A percentile compares a stretch with the other conserved stretches of the same genome.
These are phyloP conservation scores for Paecilomyces variotii DNA, from an alignment of 2,329 filamentous ascomycete species.

Conservation along the genomic window DNA sequence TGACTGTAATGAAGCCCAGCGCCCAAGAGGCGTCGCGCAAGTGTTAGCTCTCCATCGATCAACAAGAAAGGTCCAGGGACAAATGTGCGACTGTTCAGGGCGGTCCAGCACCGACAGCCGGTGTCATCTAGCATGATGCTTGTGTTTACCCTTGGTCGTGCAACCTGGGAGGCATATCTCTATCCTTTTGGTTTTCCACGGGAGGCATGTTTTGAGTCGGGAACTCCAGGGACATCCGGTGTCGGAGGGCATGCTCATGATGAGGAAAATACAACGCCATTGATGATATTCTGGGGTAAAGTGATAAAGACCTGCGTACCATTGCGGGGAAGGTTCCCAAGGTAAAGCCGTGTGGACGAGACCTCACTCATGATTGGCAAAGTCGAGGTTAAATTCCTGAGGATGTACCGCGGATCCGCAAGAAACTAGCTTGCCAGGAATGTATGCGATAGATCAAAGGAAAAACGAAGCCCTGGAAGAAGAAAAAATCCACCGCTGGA, in stretches of 20 bases:
- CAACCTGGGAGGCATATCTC: slow-evolving; percentile 1
- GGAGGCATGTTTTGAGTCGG: slow-evolving; percentile 4
- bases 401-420: not conserved
- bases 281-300: slow-evolving; percentile 16
- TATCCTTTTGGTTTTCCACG: slow-evolving; percentile 1
- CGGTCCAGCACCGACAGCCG: slow-evolving; percentile 7
- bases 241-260: not conserved
- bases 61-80: slow-evolving; percentile 16
- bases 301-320: slow-evolving; percentile 54
- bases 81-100: slow-evolving; percentile 12
- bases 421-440: not conserved
- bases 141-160: slow-evolving; percentile 6
- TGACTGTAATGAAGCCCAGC: slow-evolving; percentile 55
- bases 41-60: slow-evolving; percentile 22
- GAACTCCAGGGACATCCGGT: slow-evolving; percentile 13
- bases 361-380: slow-evolving; percentile 65
- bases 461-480: not conserved
- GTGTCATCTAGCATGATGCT: not conserved
- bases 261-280: slow-evolving; percentile 6
- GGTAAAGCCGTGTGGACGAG: slow-evolving; percentile 87
- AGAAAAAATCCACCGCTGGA: not conserved
- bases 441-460: not conserved
- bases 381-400: slow-evolving; percentile 2
- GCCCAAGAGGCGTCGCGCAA: slow-evolving; percentile 20
- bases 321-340: slow-evolving; percentile 94